Evolutionary conservation across 2,329 filamentous ascomycete species (phyloP).

Genomic region (Tolypocladium cylindrosporum): DNA sequence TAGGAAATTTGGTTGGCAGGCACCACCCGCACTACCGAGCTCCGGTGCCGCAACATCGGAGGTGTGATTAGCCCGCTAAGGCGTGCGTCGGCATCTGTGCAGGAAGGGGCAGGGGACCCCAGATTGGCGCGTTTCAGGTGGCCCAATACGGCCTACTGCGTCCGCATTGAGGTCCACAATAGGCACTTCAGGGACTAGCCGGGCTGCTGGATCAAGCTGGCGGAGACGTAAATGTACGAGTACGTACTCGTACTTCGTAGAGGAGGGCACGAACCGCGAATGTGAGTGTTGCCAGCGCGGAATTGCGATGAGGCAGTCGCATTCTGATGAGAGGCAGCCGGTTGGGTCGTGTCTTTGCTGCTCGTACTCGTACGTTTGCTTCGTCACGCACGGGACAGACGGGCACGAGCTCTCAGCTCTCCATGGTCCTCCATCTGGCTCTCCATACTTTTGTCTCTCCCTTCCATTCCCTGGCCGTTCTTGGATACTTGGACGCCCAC

Average conservation of each 20-base stretch:
- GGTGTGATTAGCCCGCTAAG: slow-evolving; percentile 2
- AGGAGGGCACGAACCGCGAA: neutral
- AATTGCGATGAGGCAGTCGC: neutral
- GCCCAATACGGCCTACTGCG: slow-evolving; percentile 5
- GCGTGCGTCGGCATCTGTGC: slow-evolving; percentile 4
- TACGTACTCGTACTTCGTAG: neutral
- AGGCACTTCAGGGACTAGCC: neutral
- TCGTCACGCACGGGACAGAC: neutral
- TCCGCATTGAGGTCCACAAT: neutral
- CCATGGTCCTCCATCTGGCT: too few relatives aligned
- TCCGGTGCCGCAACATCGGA: neutral
- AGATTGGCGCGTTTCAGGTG: slow-evolving; percentile 12
- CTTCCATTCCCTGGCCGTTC: neutral
- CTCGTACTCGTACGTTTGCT: neutral
- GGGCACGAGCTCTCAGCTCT: too few relatives aligned
- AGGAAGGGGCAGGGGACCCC: slow-evolving; percentile 4
- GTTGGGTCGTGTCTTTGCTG: neutral
- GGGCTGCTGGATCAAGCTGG: neutral
- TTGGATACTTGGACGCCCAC: neutral
- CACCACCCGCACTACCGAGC: neutral
- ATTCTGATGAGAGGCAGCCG: neutral
- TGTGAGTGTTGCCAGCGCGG: neutral
- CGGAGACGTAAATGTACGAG: neutral
- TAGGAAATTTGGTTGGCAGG: neutral
- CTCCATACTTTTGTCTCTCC: neutral